Evolutionary conservation across 306 rosid species (phyloP).

Genomic region (Malus orientalis): DNA sequence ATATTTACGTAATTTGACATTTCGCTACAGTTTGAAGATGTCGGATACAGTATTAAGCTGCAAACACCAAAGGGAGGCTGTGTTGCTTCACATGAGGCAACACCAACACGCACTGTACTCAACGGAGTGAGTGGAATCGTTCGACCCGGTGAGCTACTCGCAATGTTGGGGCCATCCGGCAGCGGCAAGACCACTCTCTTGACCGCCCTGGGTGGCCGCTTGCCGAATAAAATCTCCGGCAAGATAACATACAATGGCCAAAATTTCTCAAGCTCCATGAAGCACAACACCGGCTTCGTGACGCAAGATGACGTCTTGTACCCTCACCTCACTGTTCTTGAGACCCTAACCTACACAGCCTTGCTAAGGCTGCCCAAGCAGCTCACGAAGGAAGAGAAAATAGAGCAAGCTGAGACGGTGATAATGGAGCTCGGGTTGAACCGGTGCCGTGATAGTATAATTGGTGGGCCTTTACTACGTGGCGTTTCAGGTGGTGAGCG

Average conservation of each 20-base stretch:
- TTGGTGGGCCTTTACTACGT: conserved; percentile 48
- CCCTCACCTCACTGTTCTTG: conserved; percentile 75
- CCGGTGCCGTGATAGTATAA: conserved; percentile 41
- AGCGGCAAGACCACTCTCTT: conserved; percentile 84
- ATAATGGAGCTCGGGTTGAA: conserved; percentile 52
- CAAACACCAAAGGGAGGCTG: conserved; percentile 20
- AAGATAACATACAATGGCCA: conserved; percentile 57
- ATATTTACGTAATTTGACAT: not conserved
- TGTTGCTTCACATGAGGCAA: conserved; percentile 24
- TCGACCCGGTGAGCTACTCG: conserved; percentile 63
- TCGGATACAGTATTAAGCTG: conserved; percentile 41
- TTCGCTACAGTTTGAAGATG: conserved; percentile 66
- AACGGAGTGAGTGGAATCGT: conserved; percentile 58
- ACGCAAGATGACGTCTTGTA: conserved; percentile 71
- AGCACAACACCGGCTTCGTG: conserved; percentile 66
- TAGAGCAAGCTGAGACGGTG: conserved; percentile 48
- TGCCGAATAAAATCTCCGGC: conserved; percentile 59
- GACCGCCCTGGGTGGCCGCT: conserved; percentile 61
- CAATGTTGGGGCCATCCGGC: conserved; percentile 92
- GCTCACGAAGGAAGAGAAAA: conserved; percentile 45
- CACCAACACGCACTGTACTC: conserved; percentile 35
- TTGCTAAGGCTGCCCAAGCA: conserved; percentile 52
- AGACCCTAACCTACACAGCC: conserved; percentile 62
- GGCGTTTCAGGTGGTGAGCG: conserved; percentile 85
- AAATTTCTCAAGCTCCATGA: conserved; percentile 35